Evolutionary conservation across 2,329 filamentous ascomycete species (phyloP).

Genomic region (Phaeosphaeriaceae sp.): DNA sequence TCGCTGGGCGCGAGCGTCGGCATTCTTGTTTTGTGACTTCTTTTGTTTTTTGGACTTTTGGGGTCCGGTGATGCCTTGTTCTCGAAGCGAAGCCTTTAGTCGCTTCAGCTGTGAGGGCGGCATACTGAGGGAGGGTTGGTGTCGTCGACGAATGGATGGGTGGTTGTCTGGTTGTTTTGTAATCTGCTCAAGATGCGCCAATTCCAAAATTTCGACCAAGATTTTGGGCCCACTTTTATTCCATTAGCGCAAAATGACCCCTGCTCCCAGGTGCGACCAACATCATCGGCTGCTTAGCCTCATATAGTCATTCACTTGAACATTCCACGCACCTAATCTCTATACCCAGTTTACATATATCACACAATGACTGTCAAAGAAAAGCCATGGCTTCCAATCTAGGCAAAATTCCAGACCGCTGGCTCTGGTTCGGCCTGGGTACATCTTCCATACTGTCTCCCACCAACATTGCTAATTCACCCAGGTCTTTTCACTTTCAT

Average conservation of each 20-base stretch:
- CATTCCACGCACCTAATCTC: not conserved
- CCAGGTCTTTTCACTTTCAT: constrained; percentile 63
- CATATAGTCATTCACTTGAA: constrained; percentile 3
- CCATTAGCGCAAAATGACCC: constrained; percentile 10
- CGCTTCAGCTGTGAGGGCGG: constrained; percentile 95
- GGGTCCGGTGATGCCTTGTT: constrained; percentile 87
- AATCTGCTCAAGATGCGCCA: constrained; percentile 1
- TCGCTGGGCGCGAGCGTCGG: constrained; percentile 77
- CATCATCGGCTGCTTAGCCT: no score
- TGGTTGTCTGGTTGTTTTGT: not conserved
- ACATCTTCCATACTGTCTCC: constrained; percentile 3
- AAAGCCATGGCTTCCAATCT: constrained; percentile 44
- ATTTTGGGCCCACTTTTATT: constrained; percentile 14
- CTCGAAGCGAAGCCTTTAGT: constrained; percentile 86
- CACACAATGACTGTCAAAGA: constrained; percentile 17
- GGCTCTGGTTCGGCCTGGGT: constrained; percentile 56
- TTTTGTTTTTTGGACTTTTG: constrained; percentile 95
- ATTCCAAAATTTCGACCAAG: constrained; percentile 28
- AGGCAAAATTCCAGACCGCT: constrained; percentile 52
- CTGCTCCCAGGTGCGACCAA: constrained; percentile 10
- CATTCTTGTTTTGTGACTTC: constrained; percentile 71
- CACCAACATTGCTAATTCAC: constrained; percentile 51
- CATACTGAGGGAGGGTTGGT: constrained; percentile 60
- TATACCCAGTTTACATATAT: constrained; percentile 1
- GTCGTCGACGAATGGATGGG: constrained; percentile 1